Evolutionary conservation across 1,284 basidiomycete genomes (phyloP), one percentile per base, ranked within the genome.

Genomic region (Sporisorium scitamineum): DNA sequence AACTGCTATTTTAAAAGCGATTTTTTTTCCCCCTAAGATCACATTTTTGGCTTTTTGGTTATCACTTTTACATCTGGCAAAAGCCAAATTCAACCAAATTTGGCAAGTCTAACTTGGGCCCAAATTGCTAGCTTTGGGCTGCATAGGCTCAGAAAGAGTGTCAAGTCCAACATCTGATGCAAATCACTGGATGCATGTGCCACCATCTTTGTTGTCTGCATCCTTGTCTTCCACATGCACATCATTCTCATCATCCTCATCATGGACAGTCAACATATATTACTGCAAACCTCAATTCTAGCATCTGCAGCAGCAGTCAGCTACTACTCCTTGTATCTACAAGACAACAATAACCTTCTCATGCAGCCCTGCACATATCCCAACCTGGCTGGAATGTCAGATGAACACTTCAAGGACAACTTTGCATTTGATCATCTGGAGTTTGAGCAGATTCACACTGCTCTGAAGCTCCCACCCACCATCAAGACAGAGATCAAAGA

Each of bases 331-430:
- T n/a, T 10, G 7, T 39, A 39, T 39, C 18, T 39, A 39, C 37
- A 18, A 39, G 37, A 39, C 4, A 4, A n/a, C 37, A 39, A 39
- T 11, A 39, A 39, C 37, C 37, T 39, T 39, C 37, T 18, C 16
- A 18, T 39, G 37, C 37, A 18, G 37, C 16, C 16, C 16, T 39
- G 37, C 37, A 39, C 37, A 2, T 39, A 39, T 8, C 4, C 37
- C 16, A 11, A 39, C 37, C 37, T 39, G 14, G 18, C 37, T 39
- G 37, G 37, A 39, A 29, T 48, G 47, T 48, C 26, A 6, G 47
- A 48, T 18, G 26, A 48, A 9, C 47, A 48, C 26, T 48, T 48
- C 47, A 48, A 48, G 27, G 47, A 48, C 47, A 48, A 48, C 27
- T 48, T 48, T 48, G 47, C 22, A 4, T 29, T 48, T 8, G 47